These are phyloP conservation scores for Grifola frondosa DNA, from an alignment of 1,284 basidiomycete species.

Conservation along the genomic window DNA sequence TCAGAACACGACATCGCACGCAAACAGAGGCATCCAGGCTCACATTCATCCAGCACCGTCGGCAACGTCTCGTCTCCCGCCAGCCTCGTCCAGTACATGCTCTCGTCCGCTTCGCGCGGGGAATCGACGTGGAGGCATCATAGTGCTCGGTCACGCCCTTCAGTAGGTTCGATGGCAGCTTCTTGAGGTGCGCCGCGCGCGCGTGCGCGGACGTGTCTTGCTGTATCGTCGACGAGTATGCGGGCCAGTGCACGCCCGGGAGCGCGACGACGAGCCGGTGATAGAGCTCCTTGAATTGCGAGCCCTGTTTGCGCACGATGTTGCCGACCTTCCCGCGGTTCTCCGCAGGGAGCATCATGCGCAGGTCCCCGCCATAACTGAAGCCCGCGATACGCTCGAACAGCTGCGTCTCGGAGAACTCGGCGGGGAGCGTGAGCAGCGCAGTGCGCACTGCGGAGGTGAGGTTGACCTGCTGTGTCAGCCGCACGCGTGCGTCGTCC, in stretches of 20 bases:
- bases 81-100: constrained; percentile 72
- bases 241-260: constrained; percentile 72
- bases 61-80: constrained; percentile 64
- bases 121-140: constrained; percentile 30
- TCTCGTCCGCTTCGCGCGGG: constrained; percentile 56
- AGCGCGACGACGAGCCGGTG: constrained; percentile 74
- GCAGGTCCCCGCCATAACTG: constrained; percentile 88
- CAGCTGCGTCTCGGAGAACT: constrained; percentile 77
- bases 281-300: constrained; percentile 88
- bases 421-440: constrained; percentile 58
- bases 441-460: constrained; percentile 86
- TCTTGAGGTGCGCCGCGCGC: constrained; percentile 69
- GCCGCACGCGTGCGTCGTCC: constrained; percentile 84
- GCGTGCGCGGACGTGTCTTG: constrained; percentile 72
- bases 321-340: constrained; percentile 94
- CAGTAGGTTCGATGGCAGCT: constrained; percentile 72
- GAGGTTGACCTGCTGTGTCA: constrained; percentile 93
- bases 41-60: constrained; percentile 59
- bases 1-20: not conserved
- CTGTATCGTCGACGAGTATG: constrained; percentile 49
- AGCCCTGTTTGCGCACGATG: constrained; percentile 81
- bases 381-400: constrained; percentile 88
- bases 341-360: constrained; percentile 93
- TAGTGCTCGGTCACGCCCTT: constrained; percentile 57
- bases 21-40: constrained; percentile 22